Evolutionary conservation across 495 filamentous ascomycete genomes (phyloP), one percentile per base, ranked within the genome.

Genomic region (Podospora anserina): DNA sequence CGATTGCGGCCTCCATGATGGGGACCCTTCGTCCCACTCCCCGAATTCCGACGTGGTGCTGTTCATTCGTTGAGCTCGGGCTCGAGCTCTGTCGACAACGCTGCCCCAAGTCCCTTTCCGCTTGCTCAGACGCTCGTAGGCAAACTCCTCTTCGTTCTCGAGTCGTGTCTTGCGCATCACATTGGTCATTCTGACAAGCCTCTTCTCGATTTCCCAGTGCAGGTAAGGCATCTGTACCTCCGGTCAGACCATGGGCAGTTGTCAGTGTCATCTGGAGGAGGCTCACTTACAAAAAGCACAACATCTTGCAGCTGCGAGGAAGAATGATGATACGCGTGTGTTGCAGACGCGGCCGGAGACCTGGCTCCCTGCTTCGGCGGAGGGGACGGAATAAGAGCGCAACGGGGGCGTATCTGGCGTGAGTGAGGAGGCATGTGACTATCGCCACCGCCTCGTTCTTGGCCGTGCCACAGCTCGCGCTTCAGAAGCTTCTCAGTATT

Each of bases 121-220:
- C 32, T 75, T 73, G 64, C 60, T 70, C 7, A 62, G 64, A 2
- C 71, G 70, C 54, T 75, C 73, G 23, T 72, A 66, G 26, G 65
- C 61, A 28, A 57, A 64, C 27, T 68, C 66, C 66, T 67, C 64
- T 34, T 75, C 70, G 13, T 68, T 73, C 19, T 64, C 26, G 23
- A 68, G 69, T 3, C 69, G 28, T 11, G 73, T 73, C 19, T 71
- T 73, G 3, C 71, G 66, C 6, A 73, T 68, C 16, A 75, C 69
- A 20, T 71, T 73, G 26, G 71, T 75, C 73, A 75, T 75, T 9
- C 73, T 66, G n/a, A 66, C 60, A 4, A 75, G 69, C 3, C 73
- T 69, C 53, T 73, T 75, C 32, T 73, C 73, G 19, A 71, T 73
- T 26, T 73, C 73, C 73, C 73, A 75, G 20, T 75, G 73, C n/a